Evolutionary conservation across 2,329 filamentous ascomycete species (phyloP).

Genomic region (Purpureocillium takamizusanense): DNA sequence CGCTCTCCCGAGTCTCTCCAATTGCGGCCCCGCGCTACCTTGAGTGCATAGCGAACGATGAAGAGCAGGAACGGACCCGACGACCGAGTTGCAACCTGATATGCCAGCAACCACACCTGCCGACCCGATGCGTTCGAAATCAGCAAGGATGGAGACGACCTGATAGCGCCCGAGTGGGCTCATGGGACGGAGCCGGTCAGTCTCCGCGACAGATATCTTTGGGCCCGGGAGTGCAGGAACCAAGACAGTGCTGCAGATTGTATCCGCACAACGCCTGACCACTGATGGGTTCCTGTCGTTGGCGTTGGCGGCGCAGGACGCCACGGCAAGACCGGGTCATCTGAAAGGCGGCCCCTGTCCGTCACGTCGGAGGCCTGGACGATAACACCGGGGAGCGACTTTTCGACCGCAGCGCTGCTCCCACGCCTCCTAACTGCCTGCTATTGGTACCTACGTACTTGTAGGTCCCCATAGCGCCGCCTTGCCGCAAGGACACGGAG

Average conservation of each 20-base stretch:
- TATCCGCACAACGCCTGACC: background rate
- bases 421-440: too few relatives aligned
- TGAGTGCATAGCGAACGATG: too few relatives aligned
- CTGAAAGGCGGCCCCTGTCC: background rate
- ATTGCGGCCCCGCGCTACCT: too few relatives aligned
- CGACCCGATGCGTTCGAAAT: background rate
- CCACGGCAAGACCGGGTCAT: background rate
- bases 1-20: too few relatives aligned
- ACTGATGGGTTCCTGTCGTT: background rate
- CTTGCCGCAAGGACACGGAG: too few relatives aligned
- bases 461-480: too few relatives aligned
- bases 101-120: background rate
- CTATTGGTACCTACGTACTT: too few relatives aligned
- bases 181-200: background rate
- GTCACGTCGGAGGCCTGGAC: background rate
- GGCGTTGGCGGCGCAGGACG: background rate
- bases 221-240: background rate
- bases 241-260: background rate
- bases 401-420: too few relatives aligned
- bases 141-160: background rate
- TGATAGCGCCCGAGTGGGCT: constrained; percentile 1
- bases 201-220: constrained; percentile 1
- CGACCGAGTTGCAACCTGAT: background rate
- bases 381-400: background rate
- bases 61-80: too few relatives aligned